Evolutionary conservation across 768 basidiomycete species (phyloP).

Genomic region (Tulasnella calospora): DNA sequence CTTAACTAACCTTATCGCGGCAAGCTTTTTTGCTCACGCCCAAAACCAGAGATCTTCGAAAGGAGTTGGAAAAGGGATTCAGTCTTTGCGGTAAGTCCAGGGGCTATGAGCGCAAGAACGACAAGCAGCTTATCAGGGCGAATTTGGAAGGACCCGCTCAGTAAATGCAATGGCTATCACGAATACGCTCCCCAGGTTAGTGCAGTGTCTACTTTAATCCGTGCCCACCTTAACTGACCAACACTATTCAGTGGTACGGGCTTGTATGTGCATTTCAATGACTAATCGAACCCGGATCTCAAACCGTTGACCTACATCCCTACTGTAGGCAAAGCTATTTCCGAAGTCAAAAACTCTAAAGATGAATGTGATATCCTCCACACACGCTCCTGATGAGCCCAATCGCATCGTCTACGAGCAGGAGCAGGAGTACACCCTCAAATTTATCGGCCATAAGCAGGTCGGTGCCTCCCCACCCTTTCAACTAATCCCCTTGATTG

Average conservation of each 20-base stretch:
- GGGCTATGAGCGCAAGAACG: neutral
- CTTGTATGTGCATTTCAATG: neutral
- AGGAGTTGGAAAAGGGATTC: conserved; percentile 31
- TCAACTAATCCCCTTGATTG: neutral
- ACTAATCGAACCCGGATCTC: conserved; percentile 2
- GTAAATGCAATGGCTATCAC: conserved; percentile 46
- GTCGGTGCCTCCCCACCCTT: conserved; percentile 33
- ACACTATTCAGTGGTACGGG: neutral
- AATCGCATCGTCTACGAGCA: conserved; percentile 59
- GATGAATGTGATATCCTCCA: conserved; percentile 56
- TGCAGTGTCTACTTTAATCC: neutral
- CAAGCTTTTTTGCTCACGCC: conserved; percentile 30
- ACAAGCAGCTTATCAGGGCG: neutral
- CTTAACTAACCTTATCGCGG: neutral
- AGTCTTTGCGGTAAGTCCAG: conserved; percentile 28
- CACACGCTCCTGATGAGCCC: conserved; percentile 40
- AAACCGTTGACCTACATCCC: neutral
- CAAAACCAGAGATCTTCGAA: conserved; percentile 30
- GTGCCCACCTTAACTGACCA: neutral
- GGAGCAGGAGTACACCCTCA: conserved; percentile 56
- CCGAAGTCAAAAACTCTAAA: conserved; percentile 49
- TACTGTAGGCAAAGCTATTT: conserved; percentile 51
- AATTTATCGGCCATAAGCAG: conserved; percentile 50
- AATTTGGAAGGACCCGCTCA: conserved; percentile 45
- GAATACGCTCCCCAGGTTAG: conserved; percentile 54